These are phyloP conservation scores for Ustilago cynodontis DNA, from an alignment of 1,284 basidiomycete genomes.

Conservation along the genomic window DNA sequence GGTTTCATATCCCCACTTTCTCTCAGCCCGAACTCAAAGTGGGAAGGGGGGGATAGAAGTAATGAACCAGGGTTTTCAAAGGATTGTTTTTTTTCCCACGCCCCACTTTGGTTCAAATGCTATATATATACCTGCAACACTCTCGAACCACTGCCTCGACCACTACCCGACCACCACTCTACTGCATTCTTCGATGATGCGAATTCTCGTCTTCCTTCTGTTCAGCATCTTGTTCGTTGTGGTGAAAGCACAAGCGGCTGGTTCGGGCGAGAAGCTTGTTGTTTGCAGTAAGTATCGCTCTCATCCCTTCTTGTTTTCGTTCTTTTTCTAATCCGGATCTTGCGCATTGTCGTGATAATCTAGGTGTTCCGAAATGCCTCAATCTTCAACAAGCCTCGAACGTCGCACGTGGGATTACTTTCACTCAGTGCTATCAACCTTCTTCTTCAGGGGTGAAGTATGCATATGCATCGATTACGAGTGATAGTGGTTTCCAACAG, in stretches of 20 bases:
- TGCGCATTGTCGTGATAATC: background rate
- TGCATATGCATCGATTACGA: slow-evolving; percentile 4
- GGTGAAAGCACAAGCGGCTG: background rate
- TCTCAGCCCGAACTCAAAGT: too few species aligned
- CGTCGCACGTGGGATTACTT: slow-evolving; percentile 13
- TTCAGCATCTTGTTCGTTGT: background rate
- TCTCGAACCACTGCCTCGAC: too few species aligned
- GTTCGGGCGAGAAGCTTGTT: slow-evolving; percentile 8
- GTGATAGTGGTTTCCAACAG: slow-evolving; percentile 4
- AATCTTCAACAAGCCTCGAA: background rate
- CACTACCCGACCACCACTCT: background rate
- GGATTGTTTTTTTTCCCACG: too few species aligned
- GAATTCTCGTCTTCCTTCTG: background rate
- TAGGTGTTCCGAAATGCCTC: slow-evolving; percentile 13
- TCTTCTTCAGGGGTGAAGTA: background rate
- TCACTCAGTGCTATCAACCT: background rate
- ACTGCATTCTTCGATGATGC: background rate
- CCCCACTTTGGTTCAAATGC: too few species aligned
- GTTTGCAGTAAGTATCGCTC: slow-evolving; percentile 27
- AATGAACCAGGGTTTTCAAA: too few species aligned
- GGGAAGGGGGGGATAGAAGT: too few species aligned
- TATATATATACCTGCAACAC: too few species aligned
- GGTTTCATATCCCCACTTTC: too few species aligned
- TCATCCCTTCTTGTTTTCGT: background rate
- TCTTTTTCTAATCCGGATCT: background rate